Evolutionary conservation across 306 rosid species (phyloP), one percentile per base, ranked within the genome.

Genomic region (Quillaja saponaria): DNA sequence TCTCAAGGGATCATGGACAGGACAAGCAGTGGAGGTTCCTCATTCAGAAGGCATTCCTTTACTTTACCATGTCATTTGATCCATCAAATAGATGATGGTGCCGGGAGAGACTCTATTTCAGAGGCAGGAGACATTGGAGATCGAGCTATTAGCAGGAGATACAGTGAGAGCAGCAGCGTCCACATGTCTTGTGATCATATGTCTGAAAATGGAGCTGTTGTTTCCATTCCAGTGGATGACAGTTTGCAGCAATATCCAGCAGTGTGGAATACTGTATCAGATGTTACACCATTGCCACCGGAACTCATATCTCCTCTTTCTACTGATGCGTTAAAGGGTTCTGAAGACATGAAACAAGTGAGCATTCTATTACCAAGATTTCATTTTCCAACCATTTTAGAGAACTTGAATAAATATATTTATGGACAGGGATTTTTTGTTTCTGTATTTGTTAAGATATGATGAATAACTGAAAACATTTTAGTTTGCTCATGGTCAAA

Each of bases 121-220:
- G 90, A 92, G 76, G 96, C 87, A 4, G 99, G 99, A 21, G 99
- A 92, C 45, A 84, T 86, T 13, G 95, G 99, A 25, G 95, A 92
- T 62, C 74, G 96, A 25, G 90, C 85, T 52, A 90, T 86, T 66
- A 74, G 83, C 68, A 79, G 64, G 66, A 78, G 86, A 60, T 34
- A 72, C 66, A 80, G 95, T 59, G 78, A 68, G 18, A 76, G 79
- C 53, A 49, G 37, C 58, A 86, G 77, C 61, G 37, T 78, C 25
- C 59, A 46, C 17, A 46, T 79, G 14, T 81, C 90, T 1, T 49
- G 77, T 10, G 88, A 80, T 33, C 66, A 50, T 55, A 76, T 37
- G 13, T 65, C 71, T 11, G 85, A 85, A 69, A 67, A 61, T 69
- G 86, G 80, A n/a, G 71, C 16, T 53, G 51, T 59, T 76, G 55